Percentiles rank a stretch among this genome's conserved stretches.
Conservation (phyloP, 441 rosid species). For the Heliophila coronopifolia region DNA sequence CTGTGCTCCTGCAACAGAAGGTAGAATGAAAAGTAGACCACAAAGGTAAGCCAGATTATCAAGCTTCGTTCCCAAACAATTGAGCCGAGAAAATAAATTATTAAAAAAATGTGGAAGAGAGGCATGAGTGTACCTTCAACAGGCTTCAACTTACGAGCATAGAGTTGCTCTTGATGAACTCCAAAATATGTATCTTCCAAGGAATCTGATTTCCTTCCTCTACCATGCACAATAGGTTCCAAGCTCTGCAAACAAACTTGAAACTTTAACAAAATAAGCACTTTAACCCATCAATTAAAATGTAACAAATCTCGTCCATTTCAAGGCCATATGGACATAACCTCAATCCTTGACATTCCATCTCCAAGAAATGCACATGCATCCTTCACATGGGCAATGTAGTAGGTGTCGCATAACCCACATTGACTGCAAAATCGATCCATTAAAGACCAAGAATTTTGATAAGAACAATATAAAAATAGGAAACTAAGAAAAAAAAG, state of each 20-base stretch:
- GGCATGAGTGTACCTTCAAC: conserved; percentile 49
- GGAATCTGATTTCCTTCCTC: conserved; percentile 68
- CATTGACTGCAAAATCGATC: conserved; percentile 47
- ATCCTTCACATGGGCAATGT: conserved; percentile 83
- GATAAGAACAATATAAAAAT: neutral
- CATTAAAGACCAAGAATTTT: neutral
- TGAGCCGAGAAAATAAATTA: neutral
- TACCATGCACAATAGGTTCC: conserved; percentile 81
- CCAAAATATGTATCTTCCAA: conserved; percentile 78
- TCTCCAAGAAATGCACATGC: conserved; percentile 94
- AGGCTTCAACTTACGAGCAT: conserved; percentile 83
- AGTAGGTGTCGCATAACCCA: conserved; percentile 87
- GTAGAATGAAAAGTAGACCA: conserved; percentile 20
- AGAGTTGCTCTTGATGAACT: conserved; percentile 61
- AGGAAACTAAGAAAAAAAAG: neutral
- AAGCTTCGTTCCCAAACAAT: neutral
- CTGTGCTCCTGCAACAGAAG: conserved; percentile 63
- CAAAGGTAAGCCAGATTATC: conserved; percentile 2
- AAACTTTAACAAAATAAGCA: neutral
- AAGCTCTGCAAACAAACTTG: conserved; percentile 37
- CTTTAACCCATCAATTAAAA: neutral
- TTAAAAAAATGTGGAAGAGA: neutral
- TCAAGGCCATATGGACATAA: conserved; percentile 25
- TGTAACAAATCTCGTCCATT: conserved; percentile 1
- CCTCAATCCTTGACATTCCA: conserved; percentile 94